Conservation (phyloP, 108 stramenopile species). For the Chaetoceros muelleri region DNA sequence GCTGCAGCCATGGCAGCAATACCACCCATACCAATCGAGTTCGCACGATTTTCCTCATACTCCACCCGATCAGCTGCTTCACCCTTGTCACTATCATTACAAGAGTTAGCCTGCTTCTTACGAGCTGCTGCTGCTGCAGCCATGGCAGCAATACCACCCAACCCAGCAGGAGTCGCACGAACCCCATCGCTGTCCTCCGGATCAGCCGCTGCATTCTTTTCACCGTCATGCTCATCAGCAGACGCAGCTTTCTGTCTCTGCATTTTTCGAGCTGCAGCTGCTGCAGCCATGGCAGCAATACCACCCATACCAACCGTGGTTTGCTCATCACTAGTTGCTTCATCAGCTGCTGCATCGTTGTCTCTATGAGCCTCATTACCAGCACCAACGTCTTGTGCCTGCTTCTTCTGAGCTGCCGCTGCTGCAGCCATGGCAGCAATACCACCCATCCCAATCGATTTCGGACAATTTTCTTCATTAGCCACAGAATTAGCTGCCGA, state of each 20-base stretch:
- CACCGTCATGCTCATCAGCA: neutral
- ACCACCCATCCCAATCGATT: neutral
- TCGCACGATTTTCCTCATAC: neutral
- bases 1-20: neutral
- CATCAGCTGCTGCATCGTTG: neutral
- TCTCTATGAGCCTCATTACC: neutral
- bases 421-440: slow-evolving; percentile 6
- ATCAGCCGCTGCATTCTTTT: neutral
- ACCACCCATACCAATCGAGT: neutral
- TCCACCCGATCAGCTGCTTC: neutral
- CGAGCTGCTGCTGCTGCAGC: slow-evolving; percentile 2
- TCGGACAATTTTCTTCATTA: neutral
- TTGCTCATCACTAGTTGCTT: neutral
- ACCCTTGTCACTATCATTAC: neutral
- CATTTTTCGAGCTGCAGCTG: neutral
- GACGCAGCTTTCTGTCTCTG: neutral
- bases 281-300: neutral
- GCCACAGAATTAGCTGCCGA: neutral
- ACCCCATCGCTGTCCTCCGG: neutral
- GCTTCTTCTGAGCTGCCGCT: slow-evolving; percentile 4
- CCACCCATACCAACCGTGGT: neutral
- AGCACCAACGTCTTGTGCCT: neutral
- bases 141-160: neutral
- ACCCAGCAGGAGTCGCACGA: neutral
- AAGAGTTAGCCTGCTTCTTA: neutral